A percentile compares a stretch with the other conserved stretches of the same genome.
These are phyloP conservation scores for Populus nigra DNA, from an alignment of 345 rosid species.

Conservation along the genomic window DNA sequence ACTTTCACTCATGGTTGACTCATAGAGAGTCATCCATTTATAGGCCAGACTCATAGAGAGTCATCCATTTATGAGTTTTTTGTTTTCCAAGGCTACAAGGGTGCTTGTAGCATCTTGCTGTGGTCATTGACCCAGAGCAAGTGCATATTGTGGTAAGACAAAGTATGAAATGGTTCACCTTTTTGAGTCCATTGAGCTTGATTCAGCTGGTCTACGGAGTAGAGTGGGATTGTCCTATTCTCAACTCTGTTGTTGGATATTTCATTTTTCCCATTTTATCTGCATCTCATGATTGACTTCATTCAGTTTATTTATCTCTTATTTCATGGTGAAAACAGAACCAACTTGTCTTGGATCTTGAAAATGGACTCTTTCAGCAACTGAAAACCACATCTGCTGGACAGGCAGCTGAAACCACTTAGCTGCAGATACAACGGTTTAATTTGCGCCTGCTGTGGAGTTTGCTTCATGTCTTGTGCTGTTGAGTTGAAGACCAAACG, in stretches of 20 bases:
- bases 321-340: constrained; percentile 21
- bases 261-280: neutral
- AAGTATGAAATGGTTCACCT: neutral
- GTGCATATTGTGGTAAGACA: neutral
- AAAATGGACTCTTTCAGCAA: neutral
- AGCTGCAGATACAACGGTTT: neutral
- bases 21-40: neutral
- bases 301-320: neutral
- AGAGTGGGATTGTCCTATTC: neutral
- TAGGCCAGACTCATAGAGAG: neutral
- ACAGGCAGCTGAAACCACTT: constrained; percentile 1
- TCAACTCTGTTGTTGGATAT: neutral
- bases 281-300: neutral
- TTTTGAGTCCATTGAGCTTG: neutral
- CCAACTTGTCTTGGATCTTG: constrained; percentile 4
- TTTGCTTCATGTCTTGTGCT: neutral
- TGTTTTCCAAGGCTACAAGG: neutral
- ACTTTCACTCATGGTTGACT: neutral
- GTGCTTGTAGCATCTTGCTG: neutral
- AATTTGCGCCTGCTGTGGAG: neutral
- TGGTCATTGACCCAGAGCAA: neutral
- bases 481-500: neutral
- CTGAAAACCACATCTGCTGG: constrained; percentile 20
- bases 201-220: neutral
- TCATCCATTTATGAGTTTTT: neutral